Conservation (phyloP, 164 flowering plant genomes). For the Stephania cephalantha region DNA sequence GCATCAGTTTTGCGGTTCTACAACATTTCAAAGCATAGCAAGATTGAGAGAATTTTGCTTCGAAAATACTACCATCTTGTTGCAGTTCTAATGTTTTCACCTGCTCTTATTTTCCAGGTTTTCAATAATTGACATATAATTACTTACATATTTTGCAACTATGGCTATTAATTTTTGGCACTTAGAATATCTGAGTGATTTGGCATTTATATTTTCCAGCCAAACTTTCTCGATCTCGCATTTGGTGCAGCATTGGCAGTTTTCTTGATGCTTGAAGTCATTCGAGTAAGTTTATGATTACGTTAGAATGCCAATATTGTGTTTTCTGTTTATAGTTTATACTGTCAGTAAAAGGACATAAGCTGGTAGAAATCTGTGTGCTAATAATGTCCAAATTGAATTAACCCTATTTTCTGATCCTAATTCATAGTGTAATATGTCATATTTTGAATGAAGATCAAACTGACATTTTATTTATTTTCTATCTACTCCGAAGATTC, state of each 20-base stretch:
- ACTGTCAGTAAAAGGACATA: background rate
- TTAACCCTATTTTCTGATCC: background rate
- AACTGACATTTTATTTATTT: background rate
- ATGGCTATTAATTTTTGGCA: background rate
- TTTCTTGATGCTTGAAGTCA: constrained; percentile 75
- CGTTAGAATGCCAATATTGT: background rate
- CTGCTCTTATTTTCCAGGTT: constrained; percentile 89
- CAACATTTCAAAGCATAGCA: constrained; percentile 76
- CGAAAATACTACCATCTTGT: constrained; percentile 92
- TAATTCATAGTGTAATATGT: background rate
- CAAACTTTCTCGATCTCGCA: constrained; percentile 79
- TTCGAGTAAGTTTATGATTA: constrained; percentile 64
- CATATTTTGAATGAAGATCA: background rate
- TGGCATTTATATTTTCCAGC: constrained; percentile 41
- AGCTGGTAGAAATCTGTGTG: background rate
- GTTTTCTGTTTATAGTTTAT: background rate
- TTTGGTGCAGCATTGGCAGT: constrained; percentile 95
- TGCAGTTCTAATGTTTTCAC: constrained; percentile 90
- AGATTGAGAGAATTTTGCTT: constrained; percentile 87
- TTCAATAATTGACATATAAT: constrained; percentile 4
- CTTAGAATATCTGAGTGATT: constrained; percentile 1
- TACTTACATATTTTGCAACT: background rate
- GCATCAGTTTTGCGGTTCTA: constrained; percentile 70
- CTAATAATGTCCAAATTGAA: background rate
- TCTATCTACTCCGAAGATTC: background rate